Evolutionary conservation across 2,329 filamentous ascomycete species (phyloP), one percentile per base, ranked within the genome.

Genomic region (Pseudogymnoascus sp.): DNA sequence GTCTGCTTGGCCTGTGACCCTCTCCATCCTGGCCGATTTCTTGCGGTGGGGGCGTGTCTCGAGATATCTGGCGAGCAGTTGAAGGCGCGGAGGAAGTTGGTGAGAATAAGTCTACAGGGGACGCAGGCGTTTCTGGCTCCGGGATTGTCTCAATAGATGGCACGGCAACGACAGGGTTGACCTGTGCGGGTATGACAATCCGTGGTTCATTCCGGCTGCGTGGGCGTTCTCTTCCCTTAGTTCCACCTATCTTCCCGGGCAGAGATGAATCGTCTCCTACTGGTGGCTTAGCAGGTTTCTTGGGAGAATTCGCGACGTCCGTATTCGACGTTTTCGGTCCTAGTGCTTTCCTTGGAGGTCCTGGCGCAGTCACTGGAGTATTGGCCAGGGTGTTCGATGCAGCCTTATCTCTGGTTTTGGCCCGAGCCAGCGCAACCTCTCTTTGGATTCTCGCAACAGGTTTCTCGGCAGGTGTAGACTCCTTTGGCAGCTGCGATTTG

Each of bases 1-100:
- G 83, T 67, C 90, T 81, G 68, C 86, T 88, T 22, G 84, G 83
- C 50, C 90, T 82, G 28, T 83, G 80, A 28, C 82, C 82, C 68
- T 88, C 83, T 60, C 82, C 81, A 37, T 75, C 79, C 6, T 75
- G 77, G 6, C 80, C 82, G 37, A 87, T 81, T 67, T 87, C 82
- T 14, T 77, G 73, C 4, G 85, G 85, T 4, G 85, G 85, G 2
- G 85, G 84, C 0, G 85, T 87, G 68, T 85, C 84, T 62, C 78
- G 73, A 64, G 69, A 72, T 31, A 70, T 67, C 12, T 37, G 50
- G 24, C 66, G 65, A 14, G 64, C 62, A 16, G 73, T 70, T n/a
- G 74, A 74, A 24, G 76, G 78, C 41, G 80, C 78, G 4, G 83
- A 81, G 2, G 83, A 84, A 24, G 75, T 74, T 8, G 82, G 80